Evolutionary conservation across 495 filamentous ascomycete species (phyloP), one percentile per base, ranked within the genome.

Genomic region (Podospora sp.): DNA sequence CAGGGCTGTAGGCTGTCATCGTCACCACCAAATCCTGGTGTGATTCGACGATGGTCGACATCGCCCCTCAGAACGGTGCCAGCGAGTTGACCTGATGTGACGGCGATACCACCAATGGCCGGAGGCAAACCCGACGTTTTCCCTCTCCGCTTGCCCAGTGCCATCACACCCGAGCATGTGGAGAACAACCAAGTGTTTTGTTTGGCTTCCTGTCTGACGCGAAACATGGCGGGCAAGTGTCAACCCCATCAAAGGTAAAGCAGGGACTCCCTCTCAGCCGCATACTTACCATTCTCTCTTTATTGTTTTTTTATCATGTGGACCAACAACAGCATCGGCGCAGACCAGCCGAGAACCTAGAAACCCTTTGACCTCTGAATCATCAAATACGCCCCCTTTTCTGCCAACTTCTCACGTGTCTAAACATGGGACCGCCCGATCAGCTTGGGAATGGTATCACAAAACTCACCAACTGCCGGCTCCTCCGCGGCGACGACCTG

Each of bases 391-490:
- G 16, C 49, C 12, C 24, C 3, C 24, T 22, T 55, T 22, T 55
- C n/a, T 22, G 7, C 52, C 20, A 60, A 4, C 14, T 14, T 0
- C 14, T 29, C 25, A 14, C 57, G 7, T 24, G 20, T 18, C 53
- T 9, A 55, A 36, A 22, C 26, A 49, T 69, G 57, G 62, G 63
- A 46, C 29, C 66, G 12, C 35, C 63, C 2, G 53, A 62, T 8
- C 58, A 59, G 11, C 51, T 62, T 29, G 61, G 68, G 3, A 72
- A 81, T 55, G 83, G 87, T 67, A 89, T 94, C 73, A 92, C 89
- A 76, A 92, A 93, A 73, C 88, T 96, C 73, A 93, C 91, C 73
- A 94, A 93, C 80, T 92, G 91, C 72, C 86, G 89, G 29, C 80
- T 94, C 12, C 76, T 92, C 55, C 85, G 86, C 60, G 87, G 85